These are phyloP conservation scores for Paecilomyces variotii DNA, from an alignment of 2,329 filamentous ascomycete species.

Conservation along the genomic window DNA sequence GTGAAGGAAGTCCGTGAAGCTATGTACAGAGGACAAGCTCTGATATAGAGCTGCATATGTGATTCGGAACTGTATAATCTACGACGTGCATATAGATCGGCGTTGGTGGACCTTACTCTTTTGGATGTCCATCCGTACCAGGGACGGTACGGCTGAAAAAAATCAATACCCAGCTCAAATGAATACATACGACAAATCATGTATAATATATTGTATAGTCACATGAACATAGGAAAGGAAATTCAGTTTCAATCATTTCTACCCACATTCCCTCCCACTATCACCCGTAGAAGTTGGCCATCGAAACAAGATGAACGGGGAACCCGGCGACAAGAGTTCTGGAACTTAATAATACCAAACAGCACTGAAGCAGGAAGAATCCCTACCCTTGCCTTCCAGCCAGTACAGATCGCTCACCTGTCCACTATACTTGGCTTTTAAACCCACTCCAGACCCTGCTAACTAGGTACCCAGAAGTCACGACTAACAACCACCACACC, in stretches of 20 bases:
- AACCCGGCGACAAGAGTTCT: no score
- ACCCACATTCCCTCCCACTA: not conserved
- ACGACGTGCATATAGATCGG: conserved; percentile 1
- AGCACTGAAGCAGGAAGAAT: no score
- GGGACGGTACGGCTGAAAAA: not conserved
- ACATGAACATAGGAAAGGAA: not conserved
- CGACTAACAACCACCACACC: no score
- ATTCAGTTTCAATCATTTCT: not conserved
- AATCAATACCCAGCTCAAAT: not conserved
- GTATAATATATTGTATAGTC: not conserved
- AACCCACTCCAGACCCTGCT: no score
- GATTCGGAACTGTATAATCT: not conserved
- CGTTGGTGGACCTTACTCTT: not conserved
- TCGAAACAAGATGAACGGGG: no score
- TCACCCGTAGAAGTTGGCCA: not conserved
- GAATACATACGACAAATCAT: not conserved
- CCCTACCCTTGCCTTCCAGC: no score
- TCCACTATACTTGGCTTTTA: no score
- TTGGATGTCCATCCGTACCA: not conserved
- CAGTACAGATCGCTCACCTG: no score
- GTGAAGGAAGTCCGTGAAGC: conserved; percentile 86
- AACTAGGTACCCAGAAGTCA: no score
- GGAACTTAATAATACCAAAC: no score
- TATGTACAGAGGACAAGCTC: conserved; percentile 72
- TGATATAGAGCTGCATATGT: conserved; percentile 48